Percentiles rank a stretch among this genome's conserved stretches.
These are phyloP conservation scores for Trichoderma sp. DNA, from an alignment of 2,329 filamentous ascomycete genomes.

Conservation along the genomic window DNA sequence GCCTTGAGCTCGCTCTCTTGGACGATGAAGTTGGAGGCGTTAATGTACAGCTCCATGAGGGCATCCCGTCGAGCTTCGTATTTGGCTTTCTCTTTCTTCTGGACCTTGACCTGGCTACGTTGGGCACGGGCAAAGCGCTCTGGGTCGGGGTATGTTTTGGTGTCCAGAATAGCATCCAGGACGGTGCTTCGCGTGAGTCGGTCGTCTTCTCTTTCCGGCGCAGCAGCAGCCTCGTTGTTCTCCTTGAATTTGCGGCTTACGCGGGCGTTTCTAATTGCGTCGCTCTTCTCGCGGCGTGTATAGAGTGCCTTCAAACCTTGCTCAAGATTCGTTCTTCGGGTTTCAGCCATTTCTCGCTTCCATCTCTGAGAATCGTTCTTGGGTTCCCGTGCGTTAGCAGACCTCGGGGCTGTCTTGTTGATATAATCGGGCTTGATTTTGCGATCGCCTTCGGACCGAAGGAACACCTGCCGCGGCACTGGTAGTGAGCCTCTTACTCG, in stretches of 20 bases:
- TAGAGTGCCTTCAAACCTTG: constrained; percentile 72
- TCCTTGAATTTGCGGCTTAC: constrained; percentile 51
- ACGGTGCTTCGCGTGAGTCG: constrained; percentile 71
- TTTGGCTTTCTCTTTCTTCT: constrained; percentile 48
- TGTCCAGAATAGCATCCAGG: constrained; percentile 51
- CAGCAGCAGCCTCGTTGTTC: constrained; percentile 53
- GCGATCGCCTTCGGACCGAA: constrained; percentile 53
- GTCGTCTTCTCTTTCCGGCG: constrained; percentile 74
- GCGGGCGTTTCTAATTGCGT: constrained; percentile 39
- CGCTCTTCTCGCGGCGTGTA: constrained; percentile 57
- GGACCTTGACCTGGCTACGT: constrained; percentile 46
- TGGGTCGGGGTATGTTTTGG: constrained; percentile 61
- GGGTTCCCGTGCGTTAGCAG: constrained; percentile 45
- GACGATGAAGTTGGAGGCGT: constrained; percentile 84
- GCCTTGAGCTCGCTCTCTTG: constrained; percentile 74
- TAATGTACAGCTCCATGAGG: constrained; percentile 86
- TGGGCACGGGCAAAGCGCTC: constrained; percentile 58
- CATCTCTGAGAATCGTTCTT: constrained; percentile 52
- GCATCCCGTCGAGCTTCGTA: constrained; percentile 65
- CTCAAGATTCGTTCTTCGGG: constrained; percentile 70
- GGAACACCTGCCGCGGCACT: constrained; percentile 79
- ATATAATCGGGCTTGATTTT: constrained; percentile 67
- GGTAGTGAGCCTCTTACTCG: constrained; percentile 78
- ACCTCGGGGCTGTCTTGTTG: constrained; percentile 57
- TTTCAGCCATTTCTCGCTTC: constrained; percentile 72